phyloP scores from a whole-genome alignment of 768 basidiomycete species.

The Pisolithus microcarpus region DNA sequence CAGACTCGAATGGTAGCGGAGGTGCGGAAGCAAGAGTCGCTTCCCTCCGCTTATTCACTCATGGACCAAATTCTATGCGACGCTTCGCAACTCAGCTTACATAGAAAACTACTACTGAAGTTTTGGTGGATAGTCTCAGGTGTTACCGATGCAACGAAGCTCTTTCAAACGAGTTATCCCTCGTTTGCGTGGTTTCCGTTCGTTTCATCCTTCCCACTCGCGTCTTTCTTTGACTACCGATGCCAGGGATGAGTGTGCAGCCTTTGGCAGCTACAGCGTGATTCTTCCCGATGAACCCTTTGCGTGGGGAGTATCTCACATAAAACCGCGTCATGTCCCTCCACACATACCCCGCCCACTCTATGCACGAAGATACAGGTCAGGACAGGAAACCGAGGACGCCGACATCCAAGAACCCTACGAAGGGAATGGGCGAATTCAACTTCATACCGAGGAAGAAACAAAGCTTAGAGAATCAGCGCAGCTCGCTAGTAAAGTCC shows the following conservation, averaged over 20 bases:
- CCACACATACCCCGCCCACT: conserved; percentile 44
- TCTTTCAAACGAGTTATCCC: too few relatives aligned
- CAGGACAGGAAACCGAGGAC: not conserved
- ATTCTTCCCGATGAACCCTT: conserved; percentile 63
- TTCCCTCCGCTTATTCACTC: too few relatives aligned
- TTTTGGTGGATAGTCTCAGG: too few relatives aligned
- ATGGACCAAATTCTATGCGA: too few relatives aligned
- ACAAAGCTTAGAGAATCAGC: conserved; percentile 45
- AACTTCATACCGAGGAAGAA: conserved; percentile 50
- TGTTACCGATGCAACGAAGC: too few relatives aligned
- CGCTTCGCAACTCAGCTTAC: too few relatives aligned
- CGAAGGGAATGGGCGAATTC: conserved; percentile 32
- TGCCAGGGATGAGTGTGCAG: conserved; percentile 7
- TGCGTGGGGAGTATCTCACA: conserved; percentile 57
- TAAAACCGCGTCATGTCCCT: conserved; percentile 52
- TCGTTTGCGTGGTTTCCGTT: too few relatives aligned
- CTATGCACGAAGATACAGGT: conserved; percentile 31
- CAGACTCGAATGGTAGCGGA: too few relatives aligned
- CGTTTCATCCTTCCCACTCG: too few relatives aligned
- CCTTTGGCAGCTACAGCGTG: conserved; percentile 50
- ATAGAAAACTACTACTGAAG: too few relatives aligned
- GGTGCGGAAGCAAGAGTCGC: too few relatives aligned
- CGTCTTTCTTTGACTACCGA: not conserved
- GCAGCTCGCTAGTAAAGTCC: conserved; percentile 46
- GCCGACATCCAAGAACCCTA: conserved; percentile 4